Evolutionary conservation across 306 rosid species (phyloP).

Genomic region (peach (Prunus persica)): Prunus_persica_NCBIv2 NC_034014.1:21091001-21091500

Average conservation of each 20-base stretch:
- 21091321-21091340: constrained; percentile 64
- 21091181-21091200: background rate
- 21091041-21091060: background rate
- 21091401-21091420: constrained; percentile 73
- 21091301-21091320: constrained; percentile 73
- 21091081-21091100: background rate
- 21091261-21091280: constrained; percentile 17
- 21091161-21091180: background rate
- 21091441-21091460: constrained; percentile 12
- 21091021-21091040: background rate
- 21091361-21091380: constrained; percentile 65
- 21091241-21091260: background rate
- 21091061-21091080: constrained; percentile 1
- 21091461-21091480: constrained; percentile 8
- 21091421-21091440: constrained; percentile 15
- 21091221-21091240: background rate
- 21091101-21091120: background rate
- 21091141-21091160: background rate
- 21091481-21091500: constrained; percentile 5
- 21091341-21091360: constrained; percentile 58
- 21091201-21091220: background rate
- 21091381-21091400: constrained; percentile 60
- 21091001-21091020: background rate
- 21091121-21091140: background rate
- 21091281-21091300: constrained; percentile 61